Base-by-base conservation (phyloP, 805 yeast genomes). In the Candida krabiensis region DNA sequence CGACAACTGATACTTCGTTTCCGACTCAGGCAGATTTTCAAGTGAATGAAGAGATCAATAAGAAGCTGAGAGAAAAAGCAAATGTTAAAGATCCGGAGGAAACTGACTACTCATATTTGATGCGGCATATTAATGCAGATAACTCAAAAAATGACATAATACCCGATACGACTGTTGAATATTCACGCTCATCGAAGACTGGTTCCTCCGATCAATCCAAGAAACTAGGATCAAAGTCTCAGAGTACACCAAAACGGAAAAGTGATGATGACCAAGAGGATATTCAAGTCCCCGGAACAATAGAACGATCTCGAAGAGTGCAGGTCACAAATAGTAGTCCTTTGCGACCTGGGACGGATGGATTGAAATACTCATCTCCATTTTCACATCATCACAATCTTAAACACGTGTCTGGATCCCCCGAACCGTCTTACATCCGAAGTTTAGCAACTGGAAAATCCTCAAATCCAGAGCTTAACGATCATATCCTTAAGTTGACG, bases 221-320 rank as follows among this genome's bases (percentile, higher is more conserved):
- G n/a, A n/a, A n/a, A n/a, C n/a, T n/a, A n/a, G n/a, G n/a, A n/a
- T n/a, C n/a, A n/a, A n/a, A n/a, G n/a, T 7, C 29, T 33, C 26
- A 28, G 34, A 24, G n/a, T n/a, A n/a, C n/a, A n/a, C 7, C 37
- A 40, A 32, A 32, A 33, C 23, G 22, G 18, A 14, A 33, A 15
- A 6, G 35, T 14, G 23, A 30, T 15, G 9, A 19, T 8, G 19
- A 18, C 11, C 35, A 33, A 9, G 40, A 37, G 9, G 47, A 41
- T n/a, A 37, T 53, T 8, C 56, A 51, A 32, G 56, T 53, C 17
- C 56, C 56, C 4, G 58, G 53, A 6, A 50, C 56, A 1, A 36
- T 43, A 5, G 53, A 52, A 24, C 47, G 39, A 23, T 35, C 44
- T 4, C 34, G 44, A 2, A 15, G 31, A 5, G 36, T 26, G 2